Conservation (phyloP, 495 filamentous ascomycete species). For the Penicillium psychrofluorescens region DNA sequence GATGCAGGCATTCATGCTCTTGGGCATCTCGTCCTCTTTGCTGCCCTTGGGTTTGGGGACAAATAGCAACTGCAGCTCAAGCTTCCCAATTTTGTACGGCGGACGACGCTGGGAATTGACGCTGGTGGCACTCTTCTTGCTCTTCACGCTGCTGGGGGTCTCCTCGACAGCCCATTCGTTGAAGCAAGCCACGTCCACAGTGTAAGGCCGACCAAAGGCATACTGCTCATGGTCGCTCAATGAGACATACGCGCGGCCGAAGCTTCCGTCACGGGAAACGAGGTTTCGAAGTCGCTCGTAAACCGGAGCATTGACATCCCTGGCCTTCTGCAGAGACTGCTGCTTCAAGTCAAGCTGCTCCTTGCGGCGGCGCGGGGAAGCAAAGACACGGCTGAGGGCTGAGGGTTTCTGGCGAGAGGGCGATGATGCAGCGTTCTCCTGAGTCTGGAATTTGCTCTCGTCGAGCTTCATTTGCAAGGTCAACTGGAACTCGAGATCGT, state of each 20-base stretch:
- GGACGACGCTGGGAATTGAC: constrained; percentile 58
- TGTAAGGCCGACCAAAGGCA: constrained; percentile 80
- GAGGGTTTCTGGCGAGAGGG: constrained; percentile 67
- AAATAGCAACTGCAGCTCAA: constrained; percentile 87
- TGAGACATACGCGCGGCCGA: constrained; percentile 85
- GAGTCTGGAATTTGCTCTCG: constrained; percentile 48
- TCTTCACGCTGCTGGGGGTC: constrained; percentile 73
- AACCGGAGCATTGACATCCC: constrained; percentile 54
- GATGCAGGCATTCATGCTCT: constrained; percentile 94
- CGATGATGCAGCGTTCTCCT: constrained; percentile 40
- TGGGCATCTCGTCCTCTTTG: constrained; percentile 95
- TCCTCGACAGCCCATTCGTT: constrained; percentile 97
- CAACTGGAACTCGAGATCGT: constrained; percentile 94
- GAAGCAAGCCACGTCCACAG: constrained; percentile 84
- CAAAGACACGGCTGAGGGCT: constrained; percentile 85
- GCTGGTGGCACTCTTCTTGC: constrained; percentile 66
- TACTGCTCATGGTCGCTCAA: constrained; percentile 83
- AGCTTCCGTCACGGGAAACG: constrained; percentile 84
- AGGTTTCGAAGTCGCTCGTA: constrained; percentile 85
- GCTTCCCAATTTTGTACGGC: constrained; percentile 89
- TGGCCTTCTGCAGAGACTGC: constrained; percentile 61
- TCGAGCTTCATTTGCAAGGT: constrained; percentile 94
- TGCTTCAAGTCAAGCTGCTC: constrained; percentile 72
- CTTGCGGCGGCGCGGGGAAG: constrained; percentile 89
- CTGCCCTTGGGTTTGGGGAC: constrained; percentile 84